These are phyloP conservation scores for Papiliotrema fonsecae DNA, from an alignment of 1,284 basidiomycete species.

Conservation along the genomic window DNA sequence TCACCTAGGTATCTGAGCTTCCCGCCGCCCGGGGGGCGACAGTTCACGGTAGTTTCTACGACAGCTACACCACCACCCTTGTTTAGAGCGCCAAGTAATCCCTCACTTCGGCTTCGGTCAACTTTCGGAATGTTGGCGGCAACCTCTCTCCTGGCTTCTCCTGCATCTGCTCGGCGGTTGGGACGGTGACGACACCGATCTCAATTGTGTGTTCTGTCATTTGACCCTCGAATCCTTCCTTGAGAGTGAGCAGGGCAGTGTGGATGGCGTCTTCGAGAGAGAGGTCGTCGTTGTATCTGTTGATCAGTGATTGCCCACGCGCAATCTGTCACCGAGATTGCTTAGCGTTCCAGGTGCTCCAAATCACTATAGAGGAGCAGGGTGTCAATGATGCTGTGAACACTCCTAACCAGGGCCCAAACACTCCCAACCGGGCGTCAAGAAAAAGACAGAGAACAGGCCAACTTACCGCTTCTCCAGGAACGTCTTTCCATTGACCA, in stretches of 20 bases:
- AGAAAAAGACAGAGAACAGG: conserved; percentile 9
- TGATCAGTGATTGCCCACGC: no score
- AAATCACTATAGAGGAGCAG: background rate
- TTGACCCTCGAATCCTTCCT: conserved; percentile 98
- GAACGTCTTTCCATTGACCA: conserved; percentile 99
- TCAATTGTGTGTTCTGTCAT: conserved; percentile 99
- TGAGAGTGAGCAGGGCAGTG: conserved; percentile 95
- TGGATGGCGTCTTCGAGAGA: conserved; percentile 98
- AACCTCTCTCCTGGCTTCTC: conserved; percentile 64
- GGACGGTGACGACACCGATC: conserved; percentile 90
- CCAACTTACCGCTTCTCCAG: conserved; percentile 85
- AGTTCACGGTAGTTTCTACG: no score
- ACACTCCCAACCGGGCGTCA: conserved; percentile 4
- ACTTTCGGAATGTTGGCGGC: conserved; percentile 84
- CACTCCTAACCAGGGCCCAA: no score
- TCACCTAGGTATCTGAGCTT: no score
- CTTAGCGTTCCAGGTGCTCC: no score
- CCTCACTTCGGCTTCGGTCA: conserved; percentile 88
- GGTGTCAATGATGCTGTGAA: no score
- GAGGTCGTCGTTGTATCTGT: conserved; percentile 97
- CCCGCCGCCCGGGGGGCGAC: no score
- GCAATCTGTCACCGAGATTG: no score
- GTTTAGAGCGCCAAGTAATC: conserved; percentile 69
- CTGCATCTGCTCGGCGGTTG: conserved; percentile 69
- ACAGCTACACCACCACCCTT: no score